Percentiles rank a stretch among this genome's conserved stretches.
Conservation (phyloP, 1,284 basidiomycete genomes). For the Heliocybe sulcata region DNA sequence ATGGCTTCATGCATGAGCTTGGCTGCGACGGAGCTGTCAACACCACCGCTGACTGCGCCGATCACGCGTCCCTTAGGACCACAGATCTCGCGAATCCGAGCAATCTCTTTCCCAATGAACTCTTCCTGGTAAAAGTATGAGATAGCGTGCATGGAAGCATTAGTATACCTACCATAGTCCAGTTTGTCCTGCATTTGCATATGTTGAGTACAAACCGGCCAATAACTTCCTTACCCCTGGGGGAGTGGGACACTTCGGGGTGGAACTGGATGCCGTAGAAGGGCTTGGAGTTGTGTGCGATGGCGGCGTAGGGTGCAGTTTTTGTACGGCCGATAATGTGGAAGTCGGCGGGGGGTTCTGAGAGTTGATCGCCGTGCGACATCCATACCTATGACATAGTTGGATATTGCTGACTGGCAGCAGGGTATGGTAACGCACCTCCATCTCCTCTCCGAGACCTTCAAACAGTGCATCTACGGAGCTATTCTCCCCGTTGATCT, state of each 20-base stretch:
- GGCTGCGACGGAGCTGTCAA: slow-evolving; percentile 97
- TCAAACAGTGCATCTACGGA: slow-evolving; percentile 79
- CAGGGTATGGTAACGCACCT: slow-evolving; percentile 38
- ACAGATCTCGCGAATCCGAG: slow-evolving; percentile 91
- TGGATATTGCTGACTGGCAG: not conserved
- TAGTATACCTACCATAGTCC: slow-evolving; percentile 83
- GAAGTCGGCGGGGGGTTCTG: slow-evolving; percentile 77
- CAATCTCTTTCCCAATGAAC: slow-evolving; percentile 97
- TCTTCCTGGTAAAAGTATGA: slow-evolving; percentile 57
- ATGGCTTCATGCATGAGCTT: slow-evolving; percentile 99
- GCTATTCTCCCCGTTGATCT: slow-evolving; percentile 47
- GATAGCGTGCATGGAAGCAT: slow-evolving; percentile 2
- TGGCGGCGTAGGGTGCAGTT: slow-evolving; percentile 89
- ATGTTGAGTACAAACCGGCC: slow-evolving; percentile 83
- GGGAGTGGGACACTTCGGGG: slow-evolving; percentile 96
- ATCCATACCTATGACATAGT: slow-evolving; percentile 84
- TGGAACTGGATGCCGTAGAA: slow-evolving; percentile 99
- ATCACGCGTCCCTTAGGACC: slow-evolving; percentile 95
- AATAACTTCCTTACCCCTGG: slow-evolving; percentile 88
- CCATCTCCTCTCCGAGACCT: slow-evolving; percentile 76
- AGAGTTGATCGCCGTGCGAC: slow-evolving; percentile 97
- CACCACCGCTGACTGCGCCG: slow-evolving; percentile 96
- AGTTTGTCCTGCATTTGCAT: slow-evolving; percentile 77
- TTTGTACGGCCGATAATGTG: slow-evolving; percentile 84
- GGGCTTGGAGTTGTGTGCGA: slow-evolving; percentile 86